These are phyloP conservation scores for Amphirosellinia nigrospora DNA, from an alignment of 495 filamentous ascomycete species.

Conservation along the genomic window DNA sequence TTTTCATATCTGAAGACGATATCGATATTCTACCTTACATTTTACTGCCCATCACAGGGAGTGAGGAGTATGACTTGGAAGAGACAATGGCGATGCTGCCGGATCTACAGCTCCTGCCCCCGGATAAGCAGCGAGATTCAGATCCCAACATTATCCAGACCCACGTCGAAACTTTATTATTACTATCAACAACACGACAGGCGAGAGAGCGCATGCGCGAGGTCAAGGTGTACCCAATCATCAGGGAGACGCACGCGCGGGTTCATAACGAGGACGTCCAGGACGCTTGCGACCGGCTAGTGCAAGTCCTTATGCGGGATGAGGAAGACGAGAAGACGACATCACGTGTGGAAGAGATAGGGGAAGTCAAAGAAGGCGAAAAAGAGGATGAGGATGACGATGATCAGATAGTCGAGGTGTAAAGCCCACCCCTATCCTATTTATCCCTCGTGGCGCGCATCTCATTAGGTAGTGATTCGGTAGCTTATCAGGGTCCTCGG, in stretches of 20 bases:
- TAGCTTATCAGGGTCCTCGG: not conserved
- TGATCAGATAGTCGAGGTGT: constrained; percentile 52
- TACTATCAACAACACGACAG: constrained; percentile 79
- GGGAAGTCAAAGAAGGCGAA: constrained; percentile 59
- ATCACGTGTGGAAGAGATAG: constrained; percentile 29
- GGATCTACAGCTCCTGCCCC: constrained; percentile 85
- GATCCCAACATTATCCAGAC: constrained; percentile 78
- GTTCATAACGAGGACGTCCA: constrained; percentile 81
- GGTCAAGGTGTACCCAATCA: constrained; percentile 85
- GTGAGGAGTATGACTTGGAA: constrained; percentile 69
- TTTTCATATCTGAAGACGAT: constrained; percentile 69
- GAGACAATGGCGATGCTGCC: constrained; percentile 82
- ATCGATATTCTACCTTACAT: constrained; percentile 87
- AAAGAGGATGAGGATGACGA: constrained; percentile 54
- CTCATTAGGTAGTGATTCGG: constrained; percentile 3
- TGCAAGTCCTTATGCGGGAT: constrained; percentile 90
- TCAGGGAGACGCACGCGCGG: constrained; percentile 82
- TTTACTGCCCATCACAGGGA: constrained; percentile 68
- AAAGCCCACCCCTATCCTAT: constrained; percentile 23
- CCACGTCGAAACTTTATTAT: constrained; percentile 83
- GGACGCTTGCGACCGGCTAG: constrained; percentile 86
- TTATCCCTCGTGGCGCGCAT: not conserved
- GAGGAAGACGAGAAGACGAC: constrained; percentile 61
- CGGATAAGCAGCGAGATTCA: constrained; percentile 82
- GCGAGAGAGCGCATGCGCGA: constrained; percentile 75